Evolutionary conservation across 768 basidiomycete species (phyloP).

Genomic region (Lentinus tigrinus): DNA sequence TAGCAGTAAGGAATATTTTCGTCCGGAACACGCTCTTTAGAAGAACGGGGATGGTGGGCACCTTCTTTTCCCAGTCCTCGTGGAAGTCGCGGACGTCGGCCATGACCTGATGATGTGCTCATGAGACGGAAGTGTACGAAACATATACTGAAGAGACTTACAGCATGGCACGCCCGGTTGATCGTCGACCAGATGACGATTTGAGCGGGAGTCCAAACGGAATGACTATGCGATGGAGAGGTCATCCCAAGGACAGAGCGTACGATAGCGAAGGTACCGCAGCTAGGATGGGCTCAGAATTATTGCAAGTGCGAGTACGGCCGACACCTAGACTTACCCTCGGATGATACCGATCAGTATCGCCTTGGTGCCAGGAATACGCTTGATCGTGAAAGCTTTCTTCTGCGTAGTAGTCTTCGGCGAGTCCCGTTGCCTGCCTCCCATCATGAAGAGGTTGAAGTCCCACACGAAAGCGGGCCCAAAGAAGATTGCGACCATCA

Average conservation of each 20-base stretch:
- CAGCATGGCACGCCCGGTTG: slow-evolving; percentile 7
- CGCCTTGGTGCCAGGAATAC: slow-evolving; percentile 5
- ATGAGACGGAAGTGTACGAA: too few species aligned
- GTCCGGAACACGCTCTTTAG: slow-evolving; percentile 1
- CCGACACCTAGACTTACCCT: background rate
- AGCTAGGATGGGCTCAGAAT: background rate
- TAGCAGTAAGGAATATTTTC: slow-evolving; percentile 1
- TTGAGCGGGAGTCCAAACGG: slow-evolving; percentile 1
- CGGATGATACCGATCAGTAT: slow-evolving; percentile 4
- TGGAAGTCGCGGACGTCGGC: slow-evolving; percentile 12
- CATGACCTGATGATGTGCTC: background rate
- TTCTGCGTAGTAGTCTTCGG: background rate
- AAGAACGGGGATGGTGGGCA: slow-evolving; percentile 10
- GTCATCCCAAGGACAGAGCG: background rate
- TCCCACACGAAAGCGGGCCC: slow-evolving; percentile 5
- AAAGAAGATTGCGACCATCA: background rate
- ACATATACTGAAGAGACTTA: background rate
- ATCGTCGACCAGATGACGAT: slow-evolving; percentile 11
- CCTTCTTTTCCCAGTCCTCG: slow-evolving; percentile 3
- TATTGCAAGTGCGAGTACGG: too few species aligned
- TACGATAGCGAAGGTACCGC: background rate
- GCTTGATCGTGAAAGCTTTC: slow-evolving; percentile 1
- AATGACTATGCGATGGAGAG: background rate
- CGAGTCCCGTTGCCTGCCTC: background rate
- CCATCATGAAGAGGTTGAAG: slow-evolving; percentile 2